phyloP scores from a whole-genome alignment of 495 filamentous ascomycete species.

The Amniculicola lignicola region DNA sequence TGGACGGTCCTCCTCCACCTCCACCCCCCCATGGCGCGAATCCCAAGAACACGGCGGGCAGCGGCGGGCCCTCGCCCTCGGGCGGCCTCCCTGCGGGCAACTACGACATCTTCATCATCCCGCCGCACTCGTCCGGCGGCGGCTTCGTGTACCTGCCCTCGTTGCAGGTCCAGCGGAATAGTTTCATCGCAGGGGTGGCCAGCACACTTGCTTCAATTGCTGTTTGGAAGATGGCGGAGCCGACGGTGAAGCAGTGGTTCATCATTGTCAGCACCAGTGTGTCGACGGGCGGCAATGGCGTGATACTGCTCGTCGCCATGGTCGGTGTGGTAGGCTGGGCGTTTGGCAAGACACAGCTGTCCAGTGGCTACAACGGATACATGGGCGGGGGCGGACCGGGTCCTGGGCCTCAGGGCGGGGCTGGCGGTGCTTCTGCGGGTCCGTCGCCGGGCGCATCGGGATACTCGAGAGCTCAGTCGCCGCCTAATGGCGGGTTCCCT shows the following conservation, averaged over 20 bases:
- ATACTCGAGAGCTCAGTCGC: conserved; percentile 19
- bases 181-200: conserved; percentile 80
- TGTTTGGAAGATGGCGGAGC: conserved; percentile 64
- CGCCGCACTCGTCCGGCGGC: conserved; percentile 82
- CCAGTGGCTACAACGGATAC: conserved; percentile 36
- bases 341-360: conserved; percentile 62
- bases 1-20: conserved; percentile 40
- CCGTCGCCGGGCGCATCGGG: conserved; percentile 2
- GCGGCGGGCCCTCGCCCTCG: conserved; percentile 45
- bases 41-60: conserved; percentile 32
- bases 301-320: conserved; percentile 58
- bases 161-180: conserved; percentile 77
- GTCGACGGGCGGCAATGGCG: conserved; percentile 52
- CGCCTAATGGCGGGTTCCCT: conserved; percentile 28
- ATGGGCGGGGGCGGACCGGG: conserved; percentile 12
- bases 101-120: conserved; percentile 97
- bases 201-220: conserved; percentile 66
- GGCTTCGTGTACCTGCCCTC: conserved; percentile 95
- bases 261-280: conserved; percentile 58
- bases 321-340: conserved; percentile 77
- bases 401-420: conserved; percentile 15
- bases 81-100: conserved; percentile 70
- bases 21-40: conserved; percentile 42
- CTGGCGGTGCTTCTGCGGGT: conserved; percentile 14
- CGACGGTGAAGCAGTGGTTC: conserved; percentile 67